phyloP scores from a whole-genome alignment of 129 eudicot genomes.

The Flaveria bidentis region DNA sequence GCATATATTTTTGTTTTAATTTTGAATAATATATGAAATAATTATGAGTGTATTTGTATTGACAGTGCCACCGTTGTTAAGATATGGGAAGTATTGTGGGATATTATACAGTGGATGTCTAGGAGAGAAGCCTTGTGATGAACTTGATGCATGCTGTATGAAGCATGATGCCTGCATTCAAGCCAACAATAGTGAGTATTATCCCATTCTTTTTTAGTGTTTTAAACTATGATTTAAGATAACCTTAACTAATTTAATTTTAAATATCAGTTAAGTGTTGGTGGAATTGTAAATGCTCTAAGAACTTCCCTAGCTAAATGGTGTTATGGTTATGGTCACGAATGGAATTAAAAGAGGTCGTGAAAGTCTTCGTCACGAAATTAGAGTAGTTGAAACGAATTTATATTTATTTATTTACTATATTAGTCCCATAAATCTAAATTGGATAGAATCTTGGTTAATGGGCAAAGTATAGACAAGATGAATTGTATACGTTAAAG shows the following conservation, averaged over 20 bases:
- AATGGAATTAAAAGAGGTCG: not conserved
- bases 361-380: too few relatives aligned
- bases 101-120: conserved; percentile 83
- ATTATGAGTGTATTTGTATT: not conserved
- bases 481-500: not conserved
- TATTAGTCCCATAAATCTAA: not conserved
- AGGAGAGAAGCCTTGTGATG: conserved; percentile 86
- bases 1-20: not conserved
- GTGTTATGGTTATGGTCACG: not conserved
- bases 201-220: conserved; percentile 14
- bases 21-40: not conserved
- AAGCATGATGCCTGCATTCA: conserved; percentile 78
- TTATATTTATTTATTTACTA: too few relatives aligned
- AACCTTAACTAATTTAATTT: not conserved
- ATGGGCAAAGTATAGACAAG: not conserved
- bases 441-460: not conserved
- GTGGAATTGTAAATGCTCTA: too few relatives aligned
- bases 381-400: too few relatives aligned
- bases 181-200: conserved; percentile 60
- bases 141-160: conserved; percentile 86
- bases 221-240: not conserved
- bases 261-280: not conserved
- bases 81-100: conserved; percentile 96
- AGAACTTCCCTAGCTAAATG: too few relatives aligned
- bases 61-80: conserved; percentile 79